Percentiles rank a stretch among this genome's conserved stretches.
These are phyloP conservation scores for Cenchrus fungigraminus DNA, from an alignment of 176 grass and related monocot species.

Conservation along the genomic window DNA sequence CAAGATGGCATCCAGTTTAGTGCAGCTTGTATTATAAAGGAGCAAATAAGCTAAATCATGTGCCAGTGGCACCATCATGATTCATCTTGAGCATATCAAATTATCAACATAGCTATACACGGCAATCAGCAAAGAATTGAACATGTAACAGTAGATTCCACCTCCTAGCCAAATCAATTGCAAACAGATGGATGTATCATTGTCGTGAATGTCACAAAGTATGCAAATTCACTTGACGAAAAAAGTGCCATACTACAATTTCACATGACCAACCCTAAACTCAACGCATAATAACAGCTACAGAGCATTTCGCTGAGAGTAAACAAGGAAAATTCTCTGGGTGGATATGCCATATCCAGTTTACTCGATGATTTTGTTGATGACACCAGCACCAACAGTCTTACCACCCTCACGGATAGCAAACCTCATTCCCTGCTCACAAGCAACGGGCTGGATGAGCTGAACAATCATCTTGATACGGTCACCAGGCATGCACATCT, in stretches of 20 bases:
- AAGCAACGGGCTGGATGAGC: constrained; percentile 79
- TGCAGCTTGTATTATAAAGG: constrained; percentile 3
- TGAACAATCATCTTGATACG: constrained; percentile 88
- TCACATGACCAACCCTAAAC: constrained; percentile 58
- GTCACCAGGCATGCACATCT: constrained; percentile 92
- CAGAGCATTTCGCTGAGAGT: constrained; percentile 58
- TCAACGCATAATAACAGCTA: constrained; percentile 62
- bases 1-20: background rate
- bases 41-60: background rate
- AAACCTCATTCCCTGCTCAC: constrained; percentile 86
- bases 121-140: constrained; percentile 19
- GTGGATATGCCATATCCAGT: constrained; percentile 42
- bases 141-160: constrained; percentile 15
- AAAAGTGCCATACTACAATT: constrained; percentile 62
- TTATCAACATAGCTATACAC: constrained; percentile 1
- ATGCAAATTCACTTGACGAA: constrained; percentile 64
- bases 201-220: constrained; percentile 51
- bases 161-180: constrained; percentile 39
- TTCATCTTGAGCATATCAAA: constrained; percentile 39
- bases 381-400: constrained; percentile 83
- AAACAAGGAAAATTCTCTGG: constrained; percentile 56
- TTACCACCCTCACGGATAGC: constrained; percentile 93
- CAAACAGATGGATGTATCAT: constrained; percentile 46
- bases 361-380: constrained; percentile 72
- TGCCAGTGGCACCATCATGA: constrained; percentile 4